phyloP scores from a whole-genome alignment of 2,329 filamentous ascomycete species.

The Monilinia fructicola region DNA sequence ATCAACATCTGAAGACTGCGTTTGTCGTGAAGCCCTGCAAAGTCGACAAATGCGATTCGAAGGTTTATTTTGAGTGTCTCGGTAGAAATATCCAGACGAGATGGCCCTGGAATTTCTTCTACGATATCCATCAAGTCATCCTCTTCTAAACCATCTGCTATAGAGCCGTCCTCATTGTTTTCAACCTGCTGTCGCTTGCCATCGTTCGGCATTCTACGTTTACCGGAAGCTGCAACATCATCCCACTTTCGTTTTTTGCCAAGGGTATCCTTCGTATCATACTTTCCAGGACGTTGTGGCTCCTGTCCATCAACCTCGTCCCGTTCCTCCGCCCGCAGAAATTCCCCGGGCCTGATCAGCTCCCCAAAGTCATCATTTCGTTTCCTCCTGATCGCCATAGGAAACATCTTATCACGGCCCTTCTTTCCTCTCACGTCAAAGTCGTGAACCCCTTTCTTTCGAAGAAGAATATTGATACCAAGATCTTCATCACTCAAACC shows the following conservation, averaged over 20 bases:
- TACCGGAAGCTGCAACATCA: conserved; percentile 54
- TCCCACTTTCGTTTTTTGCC: conserved; percentile 97
- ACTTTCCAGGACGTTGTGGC: conserved; percentile 51
- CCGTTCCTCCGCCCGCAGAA: conserved; percentile 86
- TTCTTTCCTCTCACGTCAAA: conserved; percentile 90
- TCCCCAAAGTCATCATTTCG: conserved; percentile 92
- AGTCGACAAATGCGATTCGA: conserved; percentile 85
- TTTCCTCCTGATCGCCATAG: conserved; percentile 75
- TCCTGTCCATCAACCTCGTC: conserved; percentile 71
- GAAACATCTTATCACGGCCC: conserved; percentile 89
- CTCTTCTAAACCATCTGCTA: conserved; percentile 49
- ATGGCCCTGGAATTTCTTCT: conserved; percentile 61
- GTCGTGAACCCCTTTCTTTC: conserved; percentile 87
- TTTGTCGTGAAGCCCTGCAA: conserved; percentile 88
- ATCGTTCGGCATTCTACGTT: conserved; percentile 45
- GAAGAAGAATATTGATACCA: conserved; percentile 85
- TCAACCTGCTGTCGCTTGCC: conserved; percentile 59
- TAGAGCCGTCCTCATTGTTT: conserved; percentile 36
- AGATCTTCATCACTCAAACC: conserved; percentile 86
- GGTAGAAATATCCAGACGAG: conserved; percentile 67
- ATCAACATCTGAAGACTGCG: conserved; percentile 93
- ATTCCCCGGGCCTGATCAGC: conserved; percentile 89
- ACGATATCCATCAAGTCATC: conserved; percentile 61
- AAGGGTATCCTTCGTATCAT: conserved; percentile 59
- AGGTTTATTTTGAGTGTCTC: conserved; percentile 67